These are phyloP conservation scores for Acanthamoeba rhysodes DNA, from an alignment of 208 protist species.

Conservation along the genomic window DNA sequence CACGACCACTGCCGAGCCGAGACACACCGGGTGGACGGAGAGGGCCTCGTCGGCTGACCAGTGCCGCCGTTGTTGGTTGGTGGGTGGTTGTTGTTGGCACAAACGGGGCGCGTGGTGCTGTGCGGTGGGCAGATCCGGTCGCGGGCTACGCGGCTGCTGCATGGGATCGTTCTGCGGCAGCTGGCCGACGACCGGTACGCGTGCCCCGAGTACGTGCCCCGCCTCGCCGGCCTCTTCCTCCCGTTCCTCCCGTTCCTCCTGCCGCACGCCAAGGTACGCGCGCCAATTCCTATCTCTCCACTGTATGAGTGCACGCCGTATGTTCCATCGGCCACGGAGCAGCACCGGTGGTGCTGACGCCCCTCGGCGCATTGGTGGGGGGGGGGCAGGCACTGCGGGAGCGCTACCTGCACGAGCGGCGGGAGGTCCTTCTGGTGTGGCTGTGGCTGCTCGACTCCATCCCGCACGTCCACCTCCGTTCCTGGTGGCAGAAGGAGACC, in stretches of 20 bases:
- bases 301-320: too few species aligned
- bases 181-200: not conserved
- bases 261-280: conserved; percentile 1
- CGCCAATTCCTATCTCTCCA: too few species aligned
- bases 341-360: too few species aligned
- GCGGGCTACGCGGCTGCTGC: not conserved
- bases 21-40: too few species aligned
- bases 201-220: not conserved
- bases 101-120: not conserved
- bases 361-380: too few species aligned
- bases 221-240: conserved; percentile 3
- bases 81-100: too few species aligned
- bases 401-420: not conserved
- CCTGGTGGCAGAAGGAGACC: conserved; percentile 66
- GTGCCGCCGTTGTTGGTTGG: too few species aligned
- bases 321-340: too few species aligned
- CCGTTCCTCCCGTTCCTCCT: conserved; percentile 1
- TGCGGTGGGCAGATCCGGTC: not conserved
- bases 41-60: too few species aligned
- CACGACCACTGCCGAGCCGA: too few species aligned
- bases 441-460: conserved; percentile 49
- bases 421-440: not conserved
- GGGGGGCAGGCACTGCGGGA: not conserved
- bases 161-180: not conserved
- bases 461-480: not conserved